These are phyloP conservation scores for Solanum commersonii DNA, from an alignment of 257 asterid species.

Conservation along the genomic window DNA sequence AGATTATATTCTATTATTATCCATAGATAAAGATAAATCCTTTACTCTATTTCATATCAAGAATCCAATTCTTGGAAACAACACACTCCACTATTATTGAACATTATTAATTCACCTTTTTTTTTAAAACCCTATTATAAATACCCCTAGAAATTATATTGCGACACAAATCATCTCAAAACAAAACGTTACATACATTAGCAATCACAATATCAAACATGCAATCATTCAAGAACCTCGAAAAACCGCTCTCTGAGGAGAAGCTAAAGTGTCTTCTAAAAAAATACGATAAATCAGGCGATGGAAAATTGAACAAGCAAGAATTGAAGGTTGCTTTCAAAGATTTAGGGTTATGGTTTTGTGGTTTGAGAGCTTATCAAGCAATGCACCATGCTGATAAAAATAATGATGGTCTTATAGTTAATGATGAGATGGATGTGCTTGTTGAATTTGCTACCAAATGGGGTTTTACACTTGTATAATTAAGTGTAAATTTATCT, in stretches of 20 bases:
- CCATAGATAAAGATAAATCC: background rate
- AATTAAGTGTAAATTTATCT: background rate
- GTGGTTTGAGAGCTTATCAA: slow-evolving; percentile 8
- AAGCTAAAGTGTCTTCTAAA: background rate
- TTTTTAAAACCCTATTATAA: background rate
- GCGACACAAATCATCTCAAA: background rate
- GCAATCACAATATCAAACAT: background rate
- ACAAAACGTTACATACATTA: background rate
- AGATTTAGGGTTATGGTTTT: background rate
- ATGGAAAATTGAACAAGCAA: background rate
- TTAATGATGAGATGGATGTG: background rate
- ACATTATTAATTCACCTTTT: background rate
- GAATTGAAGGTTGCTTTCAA: slow-evolving; percentile 8
- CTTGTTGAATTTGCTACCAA: background rate
- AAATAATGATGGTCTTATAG: slow-evolving; percentile 1
- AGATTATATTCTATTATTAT: background rate
- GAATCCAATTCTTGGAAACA: background rate
- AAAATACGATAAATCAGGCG: background rate
- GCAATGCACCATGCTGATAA: background rate
- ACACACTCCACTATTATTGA: background rate
- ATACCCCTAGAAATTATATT: background rate
- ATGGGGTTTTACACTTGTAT: background rate
- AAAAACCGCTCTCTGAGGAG: background rate
- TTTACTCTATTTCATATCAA: background rate
- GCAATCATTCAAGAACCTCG: background rate